A percentile compares a stretch with the other conserved stretches of the same genome.
Conservation (phyloP, 164 flowering plant genomes). For the Magnolia officinalis region DNA sequence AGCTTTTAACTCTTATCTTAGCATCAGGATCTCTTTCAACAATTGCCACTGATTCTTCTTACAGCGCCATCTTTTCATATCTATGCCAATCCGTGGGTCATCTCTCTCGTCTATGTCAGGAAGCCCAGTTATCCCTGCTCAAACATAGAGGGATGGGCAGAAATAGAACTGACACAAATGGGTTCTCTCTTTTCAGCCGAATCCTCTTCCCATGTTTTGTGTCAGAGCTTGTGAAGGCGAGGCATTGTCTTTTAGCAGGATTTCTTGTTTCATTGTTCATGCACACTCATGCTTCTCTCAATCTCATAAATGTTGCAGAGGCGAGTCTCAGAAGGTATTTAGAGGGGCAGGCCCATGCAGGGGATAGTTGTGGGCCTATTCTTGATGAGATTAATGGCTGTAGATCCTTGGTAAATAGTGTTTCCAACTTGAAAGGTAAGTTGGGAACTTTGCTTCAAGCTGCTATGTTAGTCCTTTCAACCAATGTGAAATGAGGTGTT, state of each 20-base stretch:
- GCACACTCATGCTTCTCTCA: slow-evolving; percentile 68
- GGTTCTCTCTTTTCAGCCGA: slow-evolving; percentile 34
- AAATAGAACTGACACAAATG: slow-evolving; percentile 7
- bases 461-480: slow-evolving; percentile 49
- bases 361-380: slow-evolving; percentile 21
- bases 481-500: slow-evolving; percentile 30
- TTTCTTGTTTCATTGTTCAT: slow-evolving; percentile 63
- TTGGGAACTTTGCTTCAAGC: slow-evolving; percentile 40
- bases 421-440: slow-evolving; percentile 40
- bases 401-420: slow-evolving; percentile 36
- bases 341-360: slow-evolving; percentile 37
- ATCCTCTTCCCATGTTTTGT: slow-evolving; percentile 66
- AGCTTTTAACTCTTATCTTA: slow-evolving; percentile 53
- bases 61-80: slow-evolving; percentile 53
- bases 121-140: slow-evolving; percentile 29
- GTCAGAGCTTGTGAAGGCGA: slow-evolving; percentile 74
- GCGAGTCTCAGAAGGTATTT: slow-evolving; percentile 60
- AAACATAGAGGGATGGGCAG: slow-evolving; percentile 11
- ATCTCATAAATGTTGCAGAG: slow-evolving; percentile 70
- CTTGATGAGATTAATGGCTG: slow-evolving; percentile 16
- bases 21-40: slow-evolving; percentile 56
- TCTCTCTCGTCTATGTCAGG: slow-evolving; percentile 54
- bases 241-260: slow-evolving; percentile 74
- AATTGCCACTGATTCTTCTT: slow-evolving; percentile 39
- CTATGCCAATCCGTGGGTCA: slow-evolving; percentile 63